Conservation (phyloP, 208 protist species). For the Leishmania arabica region DNA sequence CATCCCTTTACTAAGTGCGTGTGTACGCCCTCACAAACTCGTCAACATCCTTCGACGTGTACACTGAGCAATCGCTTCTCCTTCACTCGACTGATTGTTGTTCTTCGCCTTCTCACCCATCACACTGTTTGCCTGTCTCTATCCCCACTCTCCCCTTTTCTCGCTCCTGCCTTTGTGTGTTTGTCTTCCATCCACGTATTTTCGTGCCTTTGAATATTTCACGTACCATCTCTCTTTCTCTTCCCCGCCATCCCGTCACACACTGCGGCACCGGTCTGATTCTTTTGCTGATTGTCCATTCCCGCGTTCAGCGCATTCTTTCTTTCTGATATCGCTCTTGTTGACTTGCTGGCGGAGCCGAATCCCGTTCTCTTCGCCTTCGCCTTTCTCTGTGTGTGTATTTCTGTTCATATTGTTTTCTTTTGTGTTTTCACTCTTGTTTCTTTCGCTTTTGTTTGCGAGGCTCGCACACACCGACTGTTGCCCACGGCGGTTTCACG, state of each 20-base stretch:
- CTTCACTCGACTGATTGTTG: constrained; percentile 5
- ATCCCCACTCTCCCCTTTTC: constrained; percentile 9
- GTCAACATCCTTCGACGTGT: neutral
- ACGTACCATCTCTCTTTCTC: neutral
- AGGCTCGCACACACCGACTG: neutral
- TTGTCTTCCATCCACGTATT: neutral
- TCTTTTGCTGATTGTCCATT: neutral
- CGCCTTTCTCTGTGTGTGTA: neutral
- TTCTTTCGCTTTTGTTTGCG: neutral
- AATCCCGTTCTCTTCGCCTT: neutral
- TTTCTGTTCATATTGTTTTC: neutral
- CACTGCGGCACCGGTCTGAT: neutral
- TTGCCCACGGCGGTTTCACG: neutral
- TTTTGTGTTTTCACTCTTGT: neutral
- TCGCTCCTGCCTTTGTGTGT: constrained; percentile 18
- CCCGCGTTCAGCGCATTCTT: neutral
- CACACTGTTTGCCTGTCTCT: neutral
- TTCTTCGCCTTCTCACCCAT: constrained; percentile 5
- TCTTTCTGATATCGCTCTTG: neutral
- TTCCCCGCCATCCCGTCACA: neutral
- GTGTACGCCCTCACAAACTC: neutral
- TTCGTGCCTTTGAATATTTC: neutral
- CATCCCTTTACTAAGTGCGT: neutral
- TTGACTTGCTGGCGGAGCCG: neutral
- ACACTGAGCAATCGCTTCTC: constrained; percentile 1